phyloP scores from a whole-genome alignment of 2,329 filamentous ascomycete genomes.

The Cordyceps fumosorosea region DNA sequence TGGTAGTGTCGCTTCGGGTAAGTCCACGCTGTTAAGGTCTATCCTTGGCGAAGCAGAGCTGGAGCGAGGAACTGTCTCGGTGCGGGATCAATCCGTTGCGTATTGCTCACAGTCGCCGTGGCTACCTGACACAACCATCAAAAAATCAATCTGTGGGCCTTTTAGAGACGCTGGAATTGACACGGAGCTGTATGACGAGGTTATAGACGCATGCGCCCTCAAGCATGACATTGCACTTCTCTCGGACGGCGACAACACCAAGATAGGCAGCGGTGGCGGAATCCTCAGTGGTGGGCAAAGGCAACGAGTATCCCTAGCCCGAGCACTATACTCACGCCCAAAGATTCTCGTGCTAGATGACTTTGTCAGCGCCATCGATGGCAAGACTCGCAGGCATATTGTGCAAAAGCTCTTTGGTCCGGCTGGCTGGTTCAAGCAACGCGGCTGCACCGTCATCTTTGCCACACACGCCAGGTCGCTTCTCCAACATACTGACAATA shows the following conservation, averaged over 20 bases:
- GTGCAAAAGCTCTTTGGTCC: slow-evolving; percentile 10
- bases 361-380: slow-evolving; percentile 27
- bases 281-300: slow-evolving; percentile 33
- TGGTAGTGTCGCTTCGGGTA: slow-evolving; percentile 31
- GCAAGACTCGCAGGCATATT: slow-evolving; percentile 8
- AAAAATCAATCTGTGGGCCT: slow-evolving; percentile 23
- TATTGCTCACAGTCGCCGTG: slow-evolving; percentile 17
- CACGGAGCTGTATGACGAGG: slow-evolving; percentile 22
- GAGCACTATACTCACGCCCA: slow-evolving; percentile 24
- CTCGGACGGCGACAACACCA: slow-evolving; percentile 26
- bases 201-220: slow-evolving; percentile 21
- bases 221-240: slow-evolving; percentile 23
- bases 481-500: neutral
- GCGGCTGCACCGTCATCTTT: slow-evolving; percentile 13
- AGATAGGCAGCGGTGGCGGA: slow-evolving; percentile 30
- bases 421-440: slow-evolving; percentile 12
- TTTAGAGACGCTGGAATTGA: slow-evolving; percentile 21
- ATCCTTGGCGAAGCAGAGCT: slow-evolving; percentile 23
- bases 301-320: slow-evolving; percentile 25
- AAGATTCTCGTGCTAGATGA: slow-evolving; percentile 24
- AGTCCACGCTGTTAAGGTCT: slow-evolving; percentile 27
- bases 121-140: slow-evolving; percentile 25
- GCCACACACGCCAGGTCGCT: slow-evolving; percentile 5
- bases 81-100: neutral
- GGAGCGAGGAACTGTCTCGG: slow-evolving; percentile 1